Percentiles rank a stretch among this genome's conserved stretches.
phyloP scores from a whole-genome alignment of 768 basidiomycete genomes.

The Boletus sp. region DNA sequence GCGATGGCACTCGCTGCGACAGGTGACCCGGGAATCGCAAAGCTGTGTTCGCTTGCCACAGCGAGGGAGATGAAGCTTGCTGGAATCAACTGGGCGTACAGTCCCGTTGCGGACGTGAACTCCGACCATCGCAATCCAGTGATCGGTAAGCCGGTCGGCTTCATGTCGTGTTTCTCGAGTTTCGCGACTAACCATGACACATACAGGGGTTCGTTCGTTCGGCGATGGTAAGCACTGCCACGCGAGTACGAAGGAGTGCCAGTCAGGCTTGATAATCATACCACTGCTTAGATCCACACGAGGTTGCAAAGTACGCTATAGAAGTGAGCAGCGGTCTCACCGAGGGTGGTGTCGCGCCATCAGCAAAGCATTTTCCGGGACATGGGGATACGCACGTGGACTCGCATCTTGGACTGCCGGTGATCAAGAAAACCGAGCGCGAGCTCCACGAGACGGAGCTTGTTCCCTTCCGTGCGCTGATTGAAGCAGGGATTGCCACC shows the following conservation, averaged over 20 bases:
- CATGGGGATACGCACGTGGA: conserved; percentile 74
- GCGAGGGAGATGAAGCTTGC: conserved; percentile 56
- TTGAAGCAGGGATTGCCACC: conserved; percentile 44
- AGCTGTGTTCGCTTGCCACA: conserved; percentile 47
- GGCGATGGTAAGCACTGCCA: conserved; percentile 50
- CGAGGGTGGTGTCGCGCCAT: conserved; percentile 52
- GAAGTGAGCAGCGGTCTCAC: conserved; percentile 51
- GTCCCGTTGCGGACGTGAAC: conserved; percentile 73
- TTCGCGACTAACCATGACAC: neutral
- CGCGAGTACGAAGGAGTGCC: neutral
- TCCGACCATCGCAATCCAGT: conserved; percentile 69
- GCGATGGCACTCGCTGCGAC: conserved; percentile 72
- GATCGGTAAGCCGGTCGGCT: conserved; percentile 47
- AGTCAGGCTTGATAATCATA: neutral
- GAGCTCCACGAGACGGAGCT: conserved; percentile 51
- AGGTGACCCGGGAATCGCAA: conserved; percentile 42
- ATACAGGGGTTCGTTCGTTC: conserved; percentile 63
- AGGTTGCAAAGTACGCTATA: conserved; percentile 48
- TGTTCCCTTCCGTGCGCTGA: conserved; percentile 53
- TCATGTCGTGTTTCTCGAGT: neutral
- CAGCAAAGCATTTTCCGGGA: conserved; percentile 71
- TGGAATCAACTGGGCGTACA: conserved; percentile 72
- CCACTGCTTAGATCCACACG: conserved; percentile 44
- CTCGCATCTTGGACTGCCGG: conserved; percentile 65
- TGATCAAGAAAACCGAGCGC: conserved; percentile 49